A percentile compares a stretch with the other conserved stretches of the same genome.
Evolutionary conservation across 1,284 basidiomycete species (phyloP).

Genomic region (Malassezia brasiliensis): DNA sequence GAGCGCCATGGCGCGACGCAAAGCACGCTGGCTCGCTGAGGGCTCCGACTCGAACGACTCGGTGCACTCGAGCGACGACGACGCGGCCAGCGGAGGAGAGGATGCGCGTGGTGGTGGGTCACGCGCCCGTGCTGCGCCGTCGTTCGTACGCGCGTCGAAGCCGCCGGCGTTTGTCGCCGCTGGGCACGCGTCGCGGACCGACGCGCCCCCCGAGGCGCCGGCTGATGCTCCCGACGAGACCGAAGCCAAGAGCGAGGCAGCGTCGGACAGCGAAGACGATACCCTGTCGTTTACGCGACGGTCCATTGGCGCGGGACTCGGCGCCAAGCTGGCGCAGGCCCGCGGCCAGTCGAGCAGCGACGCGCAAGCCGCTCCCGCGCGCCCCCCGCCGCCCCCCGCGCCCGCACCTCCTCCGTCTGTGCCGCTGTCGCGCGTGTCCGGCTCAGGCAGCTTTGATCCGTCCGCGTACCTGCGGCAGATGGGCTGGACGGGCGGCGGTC

Average conservation of each 20-base stretch:
- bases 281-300: neutral
- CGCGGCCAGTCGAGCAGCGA: neutral
- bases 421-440: conserved; percentile 14
- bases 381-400: neutral
- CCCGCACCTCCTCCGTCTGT: neutral
- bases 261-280: neutral
- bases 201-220: no score
- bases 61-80: neutral
- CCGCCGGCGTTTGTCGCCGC: conserved; percentile 9
- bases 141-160: conserved; percentile 5
- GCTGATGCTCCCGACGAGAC: neutral
- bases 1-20: conserved; percentile 13
- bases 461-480: conserved; percentile 39
- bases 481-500: conserved; percentile 47
- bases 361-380: neutral
- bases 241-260: neutral
- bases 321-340: neutral
- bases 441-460: conserved; percentile 33
- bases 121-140: neutral
- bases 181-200: neutral
- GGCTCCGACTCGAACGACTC: conserved; percentile 16
- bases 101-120: no score
- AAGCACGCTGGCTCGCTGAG: conserved; percentile 5
- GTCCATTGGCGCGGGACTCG: conserved; percentile 2
- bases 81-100: neutral